phyloP scores from a whole-genome alignment of 2,329 filamentous ascomycete genomes.

The Venturia aucupariae region DNA sequence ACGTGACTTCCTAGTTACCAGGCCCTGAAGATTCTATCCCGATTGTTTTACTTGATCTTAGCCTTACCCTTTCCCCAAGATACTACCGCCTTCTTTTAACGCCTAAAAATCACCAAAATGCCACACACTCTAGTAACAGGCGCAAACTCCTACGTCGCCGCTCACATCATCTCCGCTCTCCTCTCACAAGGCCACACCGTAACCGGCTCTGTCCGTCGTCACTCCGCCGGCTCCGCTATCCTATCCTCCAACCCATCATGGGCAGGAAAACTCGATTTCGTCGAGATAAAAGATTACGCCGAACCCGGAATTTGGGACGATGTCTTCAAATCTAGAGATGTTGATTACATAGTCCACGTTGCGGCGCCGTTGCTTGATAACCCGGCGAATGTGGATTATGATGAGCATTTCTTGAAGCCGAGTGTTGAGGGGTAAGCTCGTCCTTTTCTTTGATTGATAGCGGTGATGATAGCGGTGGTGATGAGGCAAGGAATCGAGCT shows the following conservation, averaged over 20 bases:
- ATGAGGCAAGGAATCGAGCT: constrained; percentile 14
- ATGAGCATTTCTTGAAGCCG: constrained; percentile 21
- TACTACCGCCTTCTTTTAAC: no score
- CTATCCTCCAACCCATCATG: background rate
- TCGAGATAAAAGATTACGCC: constrained; percentile 24
- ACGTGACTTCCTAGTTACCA: no score
- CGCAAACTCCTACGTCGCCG: constrained; percentile 34
- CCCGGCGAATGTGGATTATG: constrained; percentile 23
- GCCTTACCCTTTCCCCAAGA: background rate
- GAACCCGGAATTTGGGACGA: constrained; percentile 22
- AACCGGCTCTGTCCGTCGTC: constrained; percentile 35
- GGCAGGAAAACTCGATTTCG: constrained; percentile 21
- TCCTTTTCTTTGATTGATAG: background rate
- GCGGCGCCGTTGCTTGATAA: constrained; percentile 23
- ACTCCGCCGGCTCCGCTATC: background rate
- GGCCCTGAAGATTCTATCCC: no score
- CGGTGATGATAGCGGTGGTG: constrained; percentile 19
- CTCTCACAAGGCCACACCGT: constrained; percentile 35
- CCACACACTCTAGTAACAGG: constrained; percentile 31
- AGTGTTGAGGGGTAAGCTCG: constrained; percentile 6
- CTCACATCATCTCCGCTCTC: constrained; percentile 32
- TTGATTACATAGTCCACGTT: constrained; percentile 25
- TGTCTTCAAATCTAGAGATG: constrained; percentile 21
- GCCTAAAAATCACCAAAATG: constrained; percentile 10
- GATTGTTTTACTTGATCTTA: background rate